Base-by-base conservation (phyloP, 495 filamentous ascomycete species). In the Annulohypoxylon moriforme region DNA sequence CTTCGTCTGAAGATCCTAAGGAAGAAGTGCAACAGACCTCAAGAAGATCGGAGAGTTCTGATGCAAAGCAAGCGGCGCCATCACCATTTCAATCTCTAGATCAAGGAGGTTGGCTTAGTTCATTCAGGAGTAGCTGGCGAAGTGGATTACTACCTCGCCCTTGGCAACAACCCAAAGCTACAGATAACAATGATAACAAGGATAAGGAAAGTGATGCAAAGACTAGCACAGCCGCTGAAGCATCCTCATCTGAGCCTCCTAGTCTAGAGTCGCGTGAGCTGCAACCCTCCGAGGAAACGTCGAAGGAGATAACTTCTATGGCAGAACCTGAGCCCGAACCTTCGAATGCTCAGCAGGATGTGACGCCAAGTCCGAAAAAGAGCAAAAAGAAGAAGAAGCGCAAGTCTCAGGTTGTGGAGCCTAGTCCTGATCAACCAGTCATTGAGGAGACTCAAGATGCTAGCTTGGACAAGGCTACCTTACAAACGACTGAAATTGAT, bases 381-480 rank as follows among this genome's bases (percentile, higher is more conserved):
- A 64, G 74, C n/a, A 79, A 74, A 49, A 77, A 73, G 38, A 71
- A 68, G 27, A 74, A 72, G 44, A 61, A 69, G 14, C 57, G 58
- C 58, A 67, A 71, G 52, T 68, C 64, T 60, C 64, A 57, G 36
- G 18, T 34, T 64, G 20, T 29, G 4, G 53, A 67, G 7, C 52
- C 33, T 38, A 56, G 34, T 42, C 27, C 33, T 40, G 64, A 60
- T 13, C 62, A 40, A 22, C n/a, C 20, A 25, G 18, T 34, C 13
- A 13, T 46, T 27, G 10, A 64, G 22, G 64, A 72, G 11, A 40
- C 46, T 42, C 18, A 24, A 31, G 36, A 31, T 20, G 25, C 20
- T 27, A 36, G 22, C 9, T 52, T 34, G 18, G 52, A 63, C n/a
- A 58, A 63, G 57, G 6, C 34, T 18, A 24, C 49, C 24, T 11